These are phyloP conservation scores for Gremmenia infestans DNA, from an alignment of 2,329 filamentous ascomycete genomes.

Conservation along the genomic window DNA sequence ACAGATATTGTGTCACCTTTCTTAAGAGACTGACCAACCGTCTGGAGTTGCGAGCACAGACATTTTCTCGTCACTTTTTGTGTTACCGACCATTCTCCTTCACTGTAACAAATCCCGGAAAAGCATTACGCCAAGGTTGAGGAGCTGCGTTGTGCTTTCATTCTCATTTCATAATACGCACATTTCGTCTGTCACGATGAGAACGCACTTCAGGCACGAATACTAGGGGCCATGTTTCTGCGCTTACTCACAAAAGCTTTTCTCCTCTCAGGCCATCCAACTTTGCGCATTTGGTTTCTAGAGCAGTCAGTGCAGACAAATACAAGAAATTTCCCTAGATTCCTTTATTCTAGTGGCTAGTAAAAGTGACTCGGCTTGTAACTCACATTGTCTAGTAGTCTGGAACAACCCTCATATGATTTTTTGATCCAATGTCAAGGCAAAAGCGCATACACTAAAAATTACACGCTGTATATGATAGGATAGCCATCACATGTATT, in stretches of 20 bases:
- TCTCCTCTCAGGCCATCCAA: background rate
- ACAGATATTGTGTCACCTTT: background rate
- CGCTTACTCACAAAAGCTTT: constrained; percentile 18
- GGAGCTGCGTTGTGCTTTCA: background rate
- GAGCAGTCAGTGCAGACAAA: background rate
- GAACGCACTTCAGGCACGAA: constrained; percentile 4
- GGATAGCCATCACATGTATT: background rate
- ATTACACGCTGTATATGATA: background rate
- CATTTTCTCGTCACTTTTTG: background rate
- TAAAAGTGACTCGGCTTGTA: background rate
- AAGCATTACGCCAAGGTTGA: constrained; percentile 3
- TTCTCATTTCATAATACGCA: constrained; percentile 5
- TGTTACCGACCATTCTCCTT: background rate
- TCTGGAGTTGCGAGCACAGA: background rate
- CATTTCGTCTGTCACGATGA: constrained; percentile 3
- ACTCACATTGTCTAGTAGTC: background rate
- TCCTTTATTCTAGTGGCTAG: background rate
- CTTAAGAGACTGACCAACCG: background rate
- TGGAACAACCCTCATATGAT: background rate
- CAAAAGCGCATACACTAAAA: background rate
- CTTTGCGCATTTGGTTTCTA: background rate
- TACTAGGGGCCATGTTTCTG: constrained; percentile 10
- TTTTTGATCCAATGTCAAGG: too few relatives aligned
- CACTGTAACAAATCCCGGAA: background rate
- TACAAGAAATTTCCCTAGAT: background rate